These are phyloP conservation scores for Ophiostoma triangulosporum DNA, from an alignment of 2,329 filamentous ascomycete species.

Conservation along the genomic window DNA sequence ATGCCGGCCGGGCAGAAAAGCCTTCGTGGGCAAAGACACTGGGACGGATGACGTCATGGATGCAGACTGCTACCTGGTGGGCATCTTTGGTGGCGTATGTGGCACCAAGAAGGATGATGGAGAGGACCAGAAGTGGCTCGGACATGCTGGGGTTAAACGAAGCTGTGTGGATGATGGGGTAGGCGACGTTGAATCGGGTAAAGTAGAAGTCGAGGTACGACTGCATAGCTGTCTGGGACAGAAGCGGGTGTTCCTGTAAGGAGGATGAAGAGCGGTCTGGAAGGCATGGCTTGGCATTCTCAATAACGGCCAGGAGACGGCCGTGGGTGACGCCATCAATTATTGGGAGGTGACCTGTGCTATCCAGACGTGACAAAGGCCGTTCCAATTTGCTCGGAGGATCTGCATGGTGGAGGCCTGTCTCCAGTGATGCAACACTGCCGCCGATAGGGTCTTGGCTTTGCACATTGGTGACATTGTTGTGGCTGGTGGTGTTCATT, in stretches of 20 bases:
- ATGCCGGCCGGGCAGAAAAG: constrained; percentile 10
- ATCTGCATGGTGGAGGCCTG: neutral
- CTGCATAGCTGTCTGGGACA: constrained; percentile 8
- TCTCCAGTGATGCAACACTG: neutral
- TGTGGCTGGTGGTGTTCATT: neutral
- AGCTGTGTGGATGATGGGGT: constrained; percentile 11
- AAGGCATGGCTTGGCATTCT: neutral
- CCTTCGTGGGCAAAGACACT: constrained; percentile 11
- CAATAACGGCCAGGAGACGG: neutral
- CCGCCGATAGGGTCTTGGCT: neutral
- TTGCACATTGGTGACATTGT: neutral
- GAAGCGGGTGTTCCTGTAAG: constrained; percentile 1
- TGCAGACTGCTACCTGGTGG: constrained; percentile 12
- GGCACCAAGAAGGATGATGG: constrained; percentile 10
- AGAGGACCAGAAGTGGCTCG: constrained; percentile 11
- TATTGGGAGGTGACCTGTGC: neutral
- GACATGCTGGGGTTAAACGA: neutral
- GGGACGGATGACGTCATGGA: constrained; percentile 13
- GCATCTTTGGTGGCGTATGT: constrained; percentile 13
- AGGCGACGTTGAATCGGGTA: constrained; percentile 10
- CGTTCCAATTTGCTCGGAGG: neutral
- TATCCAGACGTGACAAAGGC: constrained; percentile 6
- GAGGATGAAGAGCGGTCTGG: neutral
- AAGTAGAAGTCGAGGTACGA: constrained; percentile 9
- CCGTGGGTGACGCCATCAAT: constrained; percentile 1